Evolutionary conservation across 164 flowering plant genomes (phyloP).

Genomic region (Berberis thunbergii): DNA sequence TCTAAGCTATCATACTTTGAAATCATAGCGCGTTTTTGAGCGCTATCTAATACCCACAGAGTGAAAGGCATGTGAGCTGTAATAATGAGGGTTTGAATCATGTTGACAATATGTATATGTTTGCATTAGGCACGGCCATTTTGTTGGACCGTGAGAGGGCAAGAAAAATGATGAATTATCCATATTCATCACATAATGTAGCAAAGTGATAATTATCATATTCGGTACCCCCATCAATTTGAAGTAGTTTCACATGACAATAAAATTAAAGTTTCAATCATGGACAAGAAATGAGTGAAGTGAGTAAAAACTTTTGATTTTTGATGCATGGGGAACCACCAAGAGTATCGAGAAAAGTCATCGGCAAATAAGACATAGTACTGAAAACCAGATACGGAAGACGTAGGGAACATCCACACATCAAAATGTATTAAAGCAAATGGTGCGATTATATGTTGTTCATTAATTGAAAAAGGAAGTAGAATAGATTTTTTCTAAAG

Average conservation of each 20-base stretch:
- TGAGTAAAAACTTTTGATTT: background rate
- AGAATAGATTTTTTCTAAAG: background rate
- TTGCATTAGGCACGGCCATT: background rate
- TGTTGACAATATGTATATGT: background rate
- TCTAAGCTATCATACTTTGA: no score
- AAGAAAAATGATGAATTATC: background rate
- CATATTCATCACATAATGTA: background rate
- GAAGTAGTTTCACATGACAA: background rate
- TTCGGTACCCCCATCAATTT: background rate
- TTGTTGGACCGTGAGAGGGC: background rate
- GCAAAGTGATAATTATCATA: background rate
- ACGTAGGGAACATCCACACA: background rate
- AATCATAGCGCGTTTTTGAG: no score
- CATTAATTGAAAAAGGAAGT: background rate
- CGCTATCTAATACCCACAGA: no score
- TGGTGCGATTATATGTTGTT: background rate
- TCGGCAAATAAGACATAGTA: background rate
- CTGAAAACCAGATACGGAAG: background rate
- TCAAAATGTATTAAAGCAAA: background rate
- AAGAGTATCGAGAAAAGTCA: background rate
- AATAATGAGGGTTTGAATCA: background rate
- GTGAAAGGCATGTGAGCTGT: background rate
- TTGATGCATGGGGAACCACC: background rate
- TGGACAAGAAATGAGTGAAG: background rate
- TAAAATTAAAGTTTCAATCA: background rate